Base-by-base conservation (phyloP, 1,139 yeast species). In the Taphrina populina region DNA sequence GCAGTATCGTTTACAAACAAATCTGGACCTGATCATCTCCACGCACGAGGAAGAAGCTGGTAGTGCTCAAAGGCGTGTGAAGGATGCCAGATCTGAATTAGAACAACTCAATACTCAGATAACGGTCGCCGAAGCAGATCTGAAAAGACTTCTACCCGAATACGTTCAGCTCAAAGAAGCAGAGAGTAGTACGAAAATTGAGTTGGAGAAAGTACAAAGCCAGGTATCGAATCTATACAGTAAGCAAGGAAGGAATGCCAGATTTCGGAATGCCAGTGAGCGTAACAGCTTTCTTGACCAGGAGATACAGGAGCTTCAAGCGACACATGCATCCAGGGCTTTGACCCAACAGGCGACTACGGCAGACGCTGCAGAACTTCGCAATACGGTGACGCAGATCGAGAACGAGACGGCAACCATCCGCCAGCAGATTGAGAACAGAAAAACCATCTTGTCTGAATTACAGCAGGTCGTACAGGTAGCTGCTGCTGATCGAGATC, bases 201-300 rank as follows among this genome's bases (percentile, higher is more conserved):
- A 73, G 45, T 61, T 62, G 33, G 65, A 72, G 2, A 73, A 74
- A 13, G 66, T 80, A 39, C 75, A 76, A 53, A 73, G 81, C 1
- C 75, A 72, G 33, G 88, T 84, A 67, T 74, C 86, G 61, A 76
- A 81, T 6, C 69, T 90, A 7, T 79, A 84, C 57, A 75, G 88
- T 10, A 90, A 88, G 65, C 87, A 83, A 63, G 88, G 84, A 43
- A 78, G 92, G 57, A 79, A 79, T 62, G 76, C 81, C 39, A 78
- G 79, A 62, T 88, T 87, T 63, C 62, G 69, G 1, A 70, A 77
- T 8, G 76, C 77, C 60, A 66, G 70, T 3, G 83, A 85, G 60
- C 77, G 96, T 62, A 84, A 88, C 65, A 52, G 61, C 0, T 86
- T 95, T 94, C 73, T 90, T n/a, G 64, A 71, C 3, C 56, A 64